Evolutionary conservation across 2,329 filamentous ascomycete genomes (phyloP).

Genomic region (Venturia asperata): DNA sequence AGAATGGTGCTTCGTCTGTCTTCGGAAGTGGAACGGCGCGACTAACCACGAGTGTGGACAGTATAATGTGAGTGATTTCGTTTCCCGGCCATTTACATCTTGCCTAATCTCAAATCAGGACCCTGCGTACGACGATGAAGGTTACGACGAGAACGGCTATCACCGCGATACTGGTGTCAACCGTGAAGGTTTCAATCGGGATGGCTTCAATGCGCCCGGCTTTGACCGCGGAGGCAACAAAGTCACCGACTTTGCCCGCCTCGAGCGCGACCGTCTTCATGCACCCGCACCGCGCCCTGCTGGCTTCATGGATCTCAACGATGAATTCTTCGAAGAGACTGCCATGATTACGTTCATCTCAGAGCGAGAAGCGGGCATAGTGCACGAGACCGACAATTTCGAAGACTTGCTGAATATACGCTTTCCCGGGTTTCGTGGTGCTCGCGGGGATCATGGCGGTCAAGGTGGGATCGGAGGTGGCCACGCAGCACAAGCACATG

Average conservation of each 20-base stretch:
- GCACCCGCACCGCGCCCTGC: not conserved
- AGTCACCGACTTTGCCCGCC: not conserved
- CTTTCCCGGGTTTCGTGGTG: not conserved
- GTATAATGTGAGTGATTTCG: constrained; percentile 23
- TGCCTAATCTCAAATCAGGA: constrained; percentile 16
- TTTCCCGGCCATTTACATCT: not conserved
- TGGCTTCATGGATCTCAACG: constrained; percentile 1
- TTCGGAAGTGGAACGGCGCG: constrained; percentile 25
- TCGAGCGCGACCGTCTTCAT: not conserved
- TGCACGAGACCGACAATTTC: constrained; percentile 1
- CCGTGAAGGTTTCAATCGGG: constrained; percentile 25
- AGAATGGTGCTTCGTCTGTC: constrained; percentile 31
- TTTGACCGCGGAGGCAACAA: constrained; percentile 1
- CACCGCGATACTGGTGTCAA: constrained; percentile 28
- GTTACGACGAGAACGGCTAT: constrained; percentile 30
- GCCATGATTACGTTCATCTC: constrained; percentile 4
- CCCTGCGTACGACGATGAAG: constrained; percentile 27
- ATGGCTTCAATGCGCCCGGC: not conserved
- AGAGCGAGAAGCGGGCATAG: not conserved
- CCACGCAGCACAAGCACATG: no score
- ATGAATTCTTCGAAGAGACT: not conserved
- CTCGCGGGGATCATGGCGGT: no score
- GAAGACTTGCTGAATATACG: not conserved
- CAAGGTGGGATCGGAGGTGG: no score
- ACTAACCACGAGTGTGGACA: constrained; percentile 27